Evolutionary conservation across 148 eudicot genomes (phyloP).

Genomic region (Hydrangea macrophylla): DNA sequence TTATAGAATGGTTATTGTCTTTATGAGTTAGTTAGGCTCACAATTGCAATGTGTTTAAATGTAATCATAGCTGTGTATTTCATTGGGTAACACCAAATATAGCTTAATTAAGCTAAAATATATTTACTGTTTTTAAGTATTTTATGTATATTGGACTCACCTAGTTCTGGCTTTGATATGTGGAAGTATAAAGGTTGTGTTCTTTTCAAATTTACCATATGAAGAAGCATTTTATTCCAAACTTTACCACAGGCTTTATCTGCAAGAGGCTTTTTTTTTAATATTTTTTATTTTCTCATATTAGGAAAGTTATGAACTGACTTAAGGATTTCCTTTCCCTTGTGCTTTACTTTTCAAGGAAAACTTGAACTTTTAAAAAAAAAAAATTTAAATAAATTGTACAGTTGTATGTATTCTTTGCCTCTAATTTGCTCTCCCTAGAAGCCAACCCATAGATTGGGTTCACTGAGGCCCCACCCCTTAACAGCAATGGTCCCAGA

Average conservation of each 20-base stretch:
- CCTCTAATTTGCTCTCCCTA: neutral
- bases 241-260: constrained; percentile 13
- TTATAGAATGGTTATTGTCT: constrained; percentile 8
- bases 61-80: neutral
- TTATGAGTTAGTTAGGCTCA: neutral
- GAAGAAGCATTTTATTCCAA: constrained; percentile 18
- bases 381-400: too few species aligned
- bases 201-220: neutral
- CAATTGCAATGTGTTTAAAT: neutral
- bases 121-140: neutral
- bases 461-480: neutral
- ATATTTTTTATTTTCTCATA: neutral
- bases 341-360: constrained; percentile 12
- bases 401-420: neutral
- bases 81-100: too few species aligned
- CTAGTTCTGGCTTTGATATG: neutral
- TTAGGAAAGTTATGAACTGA: neutral
- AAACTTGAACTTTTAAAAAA: constrained; percentile 1
- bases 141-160: neutral
- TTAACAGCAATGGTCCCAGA: too few species aligned
- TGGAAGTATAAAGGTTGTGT: neutral
- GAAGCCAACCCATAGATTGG: neutral
- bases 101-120: too few species aligned
- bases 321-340: neutral
- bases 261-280: neutral